phyloP scores from a whole-genome alignment of 768 basidiomycete species.

The Pleurotus tuber-regium region DNA sequence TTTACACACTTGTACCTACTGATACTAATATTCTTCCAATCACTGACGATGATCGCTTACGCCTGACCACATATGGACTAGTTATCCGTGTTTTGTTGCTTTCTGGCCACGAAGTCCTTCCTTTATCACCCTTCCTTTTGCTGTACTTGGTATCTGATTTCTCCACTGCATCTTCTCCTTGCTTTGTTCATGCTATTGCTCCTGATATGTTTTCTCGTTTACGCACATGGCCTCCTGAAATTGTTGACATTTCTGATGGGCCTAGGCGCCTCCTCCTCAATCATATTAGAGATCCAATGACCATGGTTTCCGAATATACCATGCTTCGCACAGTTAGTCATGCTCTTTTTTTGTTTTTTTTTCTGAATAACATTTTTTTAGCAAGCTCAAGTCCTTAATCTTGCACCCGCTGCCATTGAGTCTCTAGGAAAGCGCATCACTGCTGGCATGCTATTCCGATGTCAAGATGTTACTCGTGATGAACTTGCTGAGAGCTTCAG shows the following conservation, averaged over 20 bases:
- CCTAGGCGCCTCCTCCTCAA: conserved; percentile 2
- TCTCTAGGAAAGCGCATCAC: too few species aligned
- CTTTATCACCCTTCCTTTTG: conserved; percentile 8
- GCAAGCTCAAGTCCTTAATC: too few species aligned
- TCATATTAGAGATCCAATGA: not conserved
- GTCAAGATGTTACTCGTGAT: too few species aligned
- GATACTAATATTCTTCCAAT: not conserved
- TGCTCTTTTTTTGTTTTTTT: not conserved
- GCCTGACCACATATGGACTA: not conserved
- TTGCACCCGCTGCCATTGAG: too few species aligned
- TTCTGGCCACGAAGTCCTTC: not conserved
- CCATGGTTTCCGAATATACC: not conserved
- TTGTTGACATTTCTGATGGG: not conserved
- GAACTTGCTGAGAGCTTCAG: not conserved
- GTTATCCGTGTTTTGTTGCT: not conserved
- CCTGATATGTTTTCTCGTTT: not conserved
- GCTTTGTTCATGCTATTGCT: conserved; percentile 2
- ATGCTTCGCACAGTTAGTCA: not conserved
- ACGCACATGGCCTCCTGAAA: conserved; percentile 1
- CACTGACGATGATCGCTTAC: not conserved
- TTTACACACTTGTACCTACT: not conserved
- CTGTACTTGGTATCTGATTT: conserved; percentile 4
- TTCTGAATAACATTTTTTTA: not conserved
- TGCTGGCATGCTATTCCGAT: too few species aligned
- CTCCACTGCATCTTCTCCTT: not conserved